phyloP scores from a whole-genome alignment of 768 basidiomycete genomes.

The Collybiopsis confluens region DNA sequence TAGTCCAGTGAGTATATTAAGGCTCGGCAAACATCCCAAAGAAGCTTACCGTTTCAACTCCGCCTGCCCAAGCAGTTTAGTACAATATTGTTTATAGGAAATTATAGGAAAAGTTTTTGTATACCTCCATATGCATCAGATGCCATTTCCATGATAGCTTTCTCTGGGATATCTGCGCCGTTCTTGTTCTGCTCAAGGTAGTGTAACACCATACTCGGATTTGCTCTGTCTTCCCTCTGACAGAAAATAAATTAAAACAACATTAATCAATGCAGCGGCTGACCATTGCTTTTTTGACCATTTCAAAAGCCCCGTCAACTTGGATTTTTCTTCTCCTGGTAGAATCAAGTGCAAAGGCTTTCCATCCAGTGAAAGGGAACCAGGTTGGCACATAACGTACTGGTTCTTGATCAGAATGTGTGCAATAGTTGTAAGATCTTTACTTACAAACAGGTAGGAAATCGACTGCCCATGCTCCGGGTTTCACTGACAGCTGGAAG shows the following conservation, averaged over 20 bases:
- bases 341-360: background rate
- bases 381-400: constrained; percentile 1
- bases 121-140: constrained; percentile 1
- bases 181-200: background rate
- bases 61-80: background rate
- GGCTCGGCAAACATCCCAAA: background rate
- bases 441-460: background rate
- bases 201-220: background rate
- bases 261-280: background rate
- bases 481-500: background rate
- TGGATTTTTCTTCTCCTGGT: background rate
- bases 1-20: background rate
- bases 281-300: constrained; percentile 1
- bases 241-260: background rate
- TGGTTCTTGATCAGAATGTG: background rate
- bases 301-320: background rate
- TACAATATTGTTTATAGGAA: background rate
- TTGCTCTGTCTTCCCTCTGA: background rate
- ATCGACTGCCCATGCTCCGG: constrained; percentile 1
- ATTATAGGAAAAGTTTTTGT: background rate
- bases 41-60: background rate
- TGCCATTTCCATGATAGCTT: constrained; percentile 1
- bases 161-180: background rate
- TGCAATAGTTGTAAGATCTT: background rate
- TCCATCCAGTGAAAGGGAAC: background rate